These are phyloP conservation scores for Blastocystis sp. DNA, from an alignment of 352 stramenopile genomes.

Conservation along the genomic window DNA sequence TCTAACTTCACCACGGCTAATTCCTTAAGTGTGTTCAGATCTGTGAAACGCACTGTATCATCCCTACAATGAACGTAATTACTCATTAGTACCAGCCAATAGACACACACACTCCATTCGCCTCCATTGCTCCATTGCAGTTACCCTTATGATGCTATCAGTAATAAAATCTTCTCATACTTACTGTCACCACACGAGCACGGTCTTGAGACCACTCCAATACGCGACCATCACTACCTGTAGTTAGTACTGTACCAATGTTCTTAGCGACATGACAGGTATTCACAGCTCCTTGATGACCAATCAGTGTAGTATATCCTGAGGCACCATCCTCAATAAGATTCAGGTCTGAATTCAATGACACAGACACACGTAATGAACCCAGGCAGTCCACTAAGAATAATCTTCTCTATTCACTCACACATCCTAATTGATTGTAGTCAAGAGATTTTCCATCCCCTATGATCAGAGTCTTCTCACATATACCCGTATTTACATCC, in stretches of 20 bases:
- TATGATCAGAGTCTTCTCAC: conserved; percentile 31
- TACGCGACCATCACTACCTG: conserved; percentile 80
- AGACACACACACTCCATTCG: conserved; percentile 76
- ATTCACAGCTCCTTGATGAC: conserved; percentile 48
- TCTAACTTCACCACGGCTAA: conserved; percentile 74
- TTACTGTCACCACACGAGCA: conserved; percentile 73
- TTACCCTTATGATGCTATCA: conserved; percentile 76
- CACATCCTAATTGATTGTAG: conserved; percentile 37
- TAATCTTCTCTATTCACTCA: background rate
- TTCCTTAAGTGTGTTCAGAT: conserved; percentile 76
- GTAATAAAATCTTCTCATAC: conserved; percentile 72
- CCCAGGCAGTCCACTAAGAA: conserved; percentile 26
- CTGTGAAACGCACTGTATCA: conserved; percentile 75
- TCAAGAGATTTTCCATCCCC: conserved; percentile 53
- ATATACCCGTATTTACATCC: conserved; percentile 27
- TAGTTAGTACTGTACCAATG: conserved; percentile 76
- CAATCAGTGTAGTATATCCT: conserved; percentile 32
- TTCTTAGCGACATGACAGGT: conserved; percentile 26
- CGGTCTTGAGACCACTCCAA: conserved; percentile 76
- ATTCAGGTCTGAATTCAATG: conserved; percentile 52
- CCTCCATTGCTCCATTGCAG: conserved; percentile 75
- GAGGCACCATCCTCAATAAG: conserved; percentile 51
- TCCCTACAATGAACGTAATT: conserved; percentile 68
- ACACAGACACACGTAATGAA: conserved; percentile 12
- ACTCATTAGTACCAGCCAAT: conserved; percentile 80